phyloP scores from a whole-genome alignment of 768 basidiomycete genomes.

The Auriscalpium orientale region DNA sequence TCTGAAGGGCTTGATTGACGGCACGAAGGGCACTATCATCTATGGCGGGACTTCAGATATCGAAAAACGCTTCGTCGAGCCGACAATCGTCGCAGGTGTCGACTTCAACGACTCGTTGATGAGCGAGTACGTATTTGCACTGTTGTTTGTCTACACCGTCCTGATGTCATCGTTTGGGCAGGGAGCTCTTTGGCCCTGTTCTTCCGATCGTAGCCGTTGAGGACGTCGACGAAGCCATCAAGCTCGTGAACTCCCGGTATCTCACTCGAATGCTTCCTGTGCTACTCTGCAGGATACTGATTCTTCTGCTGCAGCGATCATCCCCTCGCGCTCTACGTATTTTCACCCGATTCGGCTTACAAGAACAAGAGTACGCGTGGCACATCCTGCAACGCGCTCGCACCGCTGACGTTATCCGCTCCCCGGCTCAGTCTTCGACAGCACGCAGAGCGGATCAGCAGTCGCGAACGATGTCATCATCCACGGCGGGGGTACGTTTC shows the following conservation, averaged over 20 bases:
- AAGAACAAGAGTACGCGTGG: conserved; percentile 49
- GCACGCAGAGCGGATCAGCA: conserved; percentile 64
- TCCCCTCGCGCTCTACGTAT: conserved; percentile 73
- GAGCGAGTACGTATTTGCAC: conserved; percentile 48
- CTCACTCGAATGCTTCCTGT: background rate
- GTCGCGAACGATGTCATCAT: conserved; percentile 64
- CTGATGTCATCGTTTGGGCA: conserved; percentile 19
- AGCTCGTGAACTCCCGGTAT: conserved; percentile 54
- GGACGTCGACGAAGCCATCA: conserved; percentile 63
- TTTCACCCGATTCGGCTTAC: conserved; percentile 49
- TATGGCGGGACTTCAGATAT: conserved; percentile 58
- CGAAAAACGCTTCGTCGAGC: conserved; percentile 54
- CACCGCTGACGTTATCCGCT: background rate
- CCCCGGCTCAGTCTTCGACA: conserved; percentile 45
- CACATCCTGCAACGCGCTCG: too few relatives aligned
- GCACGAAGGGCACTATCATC: conserved; percentile 57
- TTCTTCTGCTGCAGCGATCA: conserved; percentile 41
- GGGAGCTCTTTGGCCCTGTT: conserved; percentile 82
- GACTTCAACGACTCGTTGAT: conserved; percentile 61
- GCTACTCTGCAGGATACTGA: background rate
- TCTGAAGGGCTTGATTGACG: conserved; percentile 53
- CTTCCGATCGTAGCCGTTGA: conserved; percentile 69
- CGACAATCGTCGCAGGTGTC: conserved; percentile 65
- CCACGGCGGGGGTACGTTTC: conserved; percentile 45
- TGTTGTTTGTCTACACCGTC: background rate